Conservation (phyloP, 2,329 filamentous ascomycete species). For the Verticillium klebahnii region DNA sequence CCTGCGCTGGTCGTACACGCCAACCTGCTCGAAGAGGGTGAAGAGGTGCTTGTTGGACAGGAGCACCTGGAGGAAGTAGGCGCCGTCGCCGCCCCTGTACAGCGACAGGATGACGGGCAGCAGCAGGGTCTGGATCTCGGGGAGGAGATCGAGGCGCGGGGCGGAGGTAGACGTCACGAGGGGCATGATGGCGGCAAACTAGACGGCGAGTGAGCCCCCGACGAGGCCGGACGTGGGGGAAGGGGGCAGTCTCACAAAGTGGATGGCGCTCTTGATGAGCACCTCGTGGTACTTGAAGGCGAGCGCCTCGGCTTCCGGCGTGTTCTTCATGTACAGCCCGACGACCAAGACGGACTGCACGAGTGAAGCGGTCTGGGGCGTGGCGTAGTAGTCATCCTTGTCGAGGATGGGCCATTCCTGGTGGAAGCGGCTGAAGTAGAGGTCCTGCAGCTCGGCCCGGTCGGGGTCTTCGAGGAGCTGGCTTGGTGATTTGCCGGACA, state of each 20-base stretch:
- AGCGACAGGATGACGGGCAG: background rate
- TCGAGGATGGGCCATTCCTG: background rate
- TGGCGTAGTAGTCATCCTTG: background rate
- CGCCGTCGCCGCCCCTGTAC: background rate
- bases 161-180: background rate
- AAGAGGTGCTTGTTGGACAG: background rate
- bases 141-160: background rate
- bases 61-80: background rate
- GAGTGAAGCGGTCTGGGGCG: background rate
- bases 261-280: background rate
- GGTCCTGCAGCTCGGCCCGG: background rate
- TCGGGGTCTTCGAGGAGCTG: background rate
- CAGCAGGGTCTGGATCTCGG: background rate
- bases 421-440: background rate
- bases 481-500: background rate
- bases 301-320: background rate
- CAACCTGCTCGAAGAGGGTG: background rate
- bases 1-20: background rate
- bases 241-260: background rate
- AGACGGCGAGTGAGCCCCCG: background rate
- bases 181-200: background rate
- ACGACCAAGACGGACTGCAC: background rate
- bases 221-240: too few species aligned
- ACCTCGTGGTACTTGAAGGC: background rate
- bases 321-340: background rate